Percentiles rank a stretch among this genome's conserved stretches.
phyloP scores from a whole-genome alignment of 768 basidiomycete species.

The Agrocybe chaxingu region DNA sequence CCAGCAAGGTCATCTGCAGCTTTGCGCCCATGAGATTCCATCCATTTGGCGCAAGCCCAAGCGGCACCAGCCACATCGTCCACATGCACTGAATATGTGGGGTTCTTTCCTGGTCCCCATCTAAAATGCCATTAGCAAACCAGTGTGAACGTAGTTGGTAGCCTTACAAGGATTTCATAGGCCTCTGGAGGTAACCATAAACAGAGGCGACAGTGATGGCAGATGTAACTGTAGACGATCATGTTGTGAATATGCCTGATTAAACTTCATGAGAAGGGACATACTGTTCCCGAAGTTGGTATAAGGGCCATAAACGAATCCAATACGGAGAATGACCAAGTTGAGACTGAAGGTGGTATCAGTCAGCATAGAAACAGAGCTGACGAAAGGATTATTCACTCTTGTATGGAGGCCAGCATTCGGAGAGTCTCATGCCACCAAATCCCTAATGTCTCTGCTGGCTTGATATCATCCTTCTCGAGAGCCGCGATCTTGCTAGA shows the following conservation, averaged over 20 bases:
- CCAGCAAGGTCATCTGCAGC: conserved; percentile 66
- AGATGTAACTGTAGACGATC: conserved; percentile 49
- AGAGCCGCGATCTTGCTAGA: conserved; percentile 59
- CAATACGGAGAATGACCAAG: conserved; percentile 73
- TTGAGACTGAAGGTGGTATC: conserved; percentile 52
- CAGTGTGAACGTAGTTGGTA: conserved; percentile 10
- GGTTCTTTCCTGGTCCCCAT: conserved; percentile 77
- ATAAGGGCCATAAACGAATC: conserved; percentile 81
- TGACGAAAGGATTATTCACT: conserved; percentile 39
- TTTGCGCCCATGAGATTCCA: conserved; percentile 55
- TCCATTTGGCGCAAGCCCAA: conserved; percentile 80
- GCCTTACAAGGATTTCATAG: conserved; percentile 80
- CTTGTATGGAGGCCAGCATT: conserved; percentile 67
- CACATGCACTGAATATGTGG: conserved; percentile 72
- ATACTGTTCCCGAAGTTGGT: conserved; percentile 65
- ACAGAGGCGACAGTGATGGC: conserved; percentile 74
- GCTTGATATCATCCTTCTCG: conserved; percentile 76
- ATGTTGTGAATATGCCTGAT: neutral
- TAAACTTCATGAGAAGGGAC: conserved; percentile 20
- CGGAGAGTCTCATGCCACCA: conserved; percentile 92
- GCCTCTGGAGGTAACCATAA: conserved; percentile 79
- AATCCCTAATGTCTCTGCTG: conserved; percentile 62
- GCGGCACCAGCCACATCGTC: conserved; percentile 76
- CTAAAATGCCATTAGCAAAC: conserved; percentile 30
- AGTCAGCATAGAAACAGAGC: conserved; percentile 10